Conservation (phyloP, 2,329 filamentous ascomycete species). For the Talaromyces sp. region DNA sequence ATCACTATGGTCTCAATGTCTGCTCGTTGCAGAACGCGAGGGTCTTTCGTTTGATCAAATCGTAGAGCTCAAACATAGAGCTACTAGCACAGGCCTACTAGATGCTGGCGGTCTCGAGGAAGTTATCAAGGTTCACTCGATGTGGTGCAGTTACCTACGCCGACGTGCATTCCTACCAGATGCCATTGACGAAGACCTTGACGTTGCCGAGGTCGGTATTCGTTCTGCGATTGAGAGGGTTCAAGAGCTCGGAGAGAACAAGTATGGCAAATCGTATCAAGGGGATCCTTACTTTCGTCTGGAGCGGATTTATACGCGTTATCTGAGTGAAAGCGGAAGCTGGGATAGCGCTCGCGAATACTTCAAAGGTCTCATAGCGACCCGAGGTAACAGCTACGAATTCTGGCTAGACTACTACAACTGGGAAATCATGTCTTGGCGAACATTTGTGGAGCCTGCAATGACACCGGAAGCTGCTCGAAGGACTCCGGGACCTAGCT, state of each 20-base stretch:
- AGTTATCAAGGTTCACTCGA: constrained; percentile 83
- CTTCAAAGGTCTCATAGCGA: constrained; percentile 69
- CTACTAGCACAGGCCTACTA: constrained; percentile 79
- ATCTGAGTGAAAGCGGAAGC: constrained; percentile 77
- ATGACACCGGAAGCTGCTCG: constrained; percentile 52
- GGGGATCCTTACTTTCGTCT: constrained; percentile 88
- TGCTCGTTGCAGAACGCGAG: constrained; percentile 78
- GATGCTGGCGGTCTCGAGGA: constrained; percentile 84
- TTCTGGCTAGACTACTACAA: constrained; percentile 93
- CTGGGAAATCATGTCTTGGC: constrained; percentile 80
- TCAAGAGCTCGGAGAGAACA: constrained; percentile 69
- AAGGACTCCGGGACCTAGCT: constrained; percentile 63
- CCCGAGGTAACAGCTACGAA: constrained; percentile 74
- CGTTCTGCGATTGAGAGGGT: constrained; percentile 82
- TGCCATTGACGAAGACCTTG: constrained; percentile 75
- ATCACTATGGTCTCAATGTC: constrained; percentile 82
- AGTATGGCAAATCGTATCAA: constrained; percentile 71
- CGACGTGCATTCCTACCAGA: constrained; percentile 74
- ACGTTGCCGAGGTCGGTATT: constrained; percentile 87
- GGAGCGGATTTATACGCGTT: constrained; percentile 89
- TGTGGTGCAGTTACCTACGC: constrained; percentile 92
- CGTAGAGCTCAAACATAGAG: constrained; percentile 85
- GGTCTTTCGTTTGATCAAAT: constrained; percentile 74
- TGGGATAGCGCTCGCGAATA: constrained; percentile 71
- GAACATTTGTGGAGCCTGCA: constrained; percentile 54